These are phyloP conservation scores for Rubroshorea leprosula DNA, from an alignment of 345 rosid species.

Conservation along the genomic window DNA sequence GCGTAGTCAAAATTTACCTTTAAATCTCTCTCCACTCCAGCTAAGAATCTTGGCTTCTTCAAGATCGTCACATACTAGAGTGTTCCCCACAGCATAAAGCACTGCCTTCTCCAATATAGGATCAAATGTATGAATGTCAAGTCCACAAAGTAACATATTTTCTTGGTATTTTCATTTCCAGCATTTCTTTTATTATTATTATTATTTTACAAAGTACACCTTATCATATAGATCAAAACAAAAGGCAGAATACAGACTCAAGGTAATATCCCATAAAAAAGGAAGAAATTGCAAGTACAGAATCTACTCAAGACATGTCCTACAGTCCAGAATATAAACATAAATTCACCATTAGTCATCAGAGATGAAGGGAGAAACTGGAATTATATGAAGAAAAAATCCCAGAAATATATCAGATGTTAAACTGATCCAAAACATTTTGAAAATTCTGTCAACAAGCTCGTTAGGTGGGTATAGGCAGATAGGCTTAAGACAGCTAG, in stretches of 20 bases:
- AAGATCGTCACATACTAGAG: constrained; percentile 93
- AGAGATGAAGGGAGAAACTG: no score
- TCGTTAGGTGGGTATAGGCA: no score
- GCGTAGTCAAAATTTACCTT: constrained; percentile 42
- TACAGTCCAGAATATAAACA: not conserved
- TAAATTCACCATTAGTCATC: no score
- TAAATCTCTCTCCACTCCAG: constrained; percentile 91
- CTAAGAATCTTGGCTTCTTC: constrained; percentile 93
- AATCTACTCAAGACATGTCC: no score
- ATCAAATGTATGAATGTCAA: constrained; percentile 82
- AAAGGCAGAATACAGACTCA: no score
- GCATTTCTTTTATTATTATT: not conserved
- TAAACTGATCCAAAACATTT: no score
- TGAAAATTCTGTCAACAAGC: no score
- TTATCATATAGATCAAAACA: not conserved
- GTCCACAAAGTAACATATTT: constrained; percentile 25
- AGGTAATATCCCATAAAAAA: no score
- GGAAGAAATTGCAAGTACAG: no score
- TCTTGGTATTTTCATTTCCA: not conserved
- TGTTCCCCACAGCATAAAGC: constrained; percentile 79
- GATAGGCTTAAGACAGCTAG: no score
- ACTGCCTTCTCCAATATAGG: constrained; percentile 85
- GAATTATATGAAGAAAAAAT: no score
- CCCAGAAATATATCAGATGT: no score
- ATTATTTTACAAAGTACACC: not conserved